Percentiles rank a stretch among this genome's conserved stretches.
Conservation (phyloP, 495 filamentous ascomycete species). For the Podospora anserina region DNA sequence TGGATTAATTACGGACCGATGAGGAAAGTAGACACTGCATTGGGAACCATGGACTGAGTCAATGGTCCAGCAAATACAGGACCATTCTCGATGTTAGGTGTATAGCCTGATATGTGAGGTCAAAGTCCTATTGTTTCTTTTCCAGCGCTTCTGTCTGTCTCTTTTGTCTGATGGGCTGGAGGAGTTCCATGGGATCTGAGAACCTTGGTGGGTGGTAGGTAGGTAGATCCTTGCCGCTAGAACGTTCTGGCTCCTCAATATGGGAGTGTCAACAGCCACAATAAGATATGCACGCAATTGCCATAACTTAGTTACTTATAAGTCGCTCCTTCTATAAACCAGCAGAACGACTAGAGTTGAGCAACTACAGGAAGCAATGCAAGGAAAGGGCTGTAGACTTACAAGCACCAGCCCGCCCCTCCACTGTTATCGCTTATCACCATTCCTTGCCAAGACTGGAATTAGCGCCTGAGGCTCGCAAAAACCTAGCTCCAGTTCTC, state of each 20-base stretch:
- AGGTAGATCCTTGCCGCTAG: no score
- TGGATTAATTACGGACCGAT: not conserved
- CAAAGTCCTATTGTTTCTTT: not conserved
- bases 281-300: no score
- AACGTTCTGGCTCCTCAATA: no score
- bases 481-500: conserved; percentile 15
- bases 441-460: not conserved
- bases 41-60: not conserved
- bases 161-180: not conserved
- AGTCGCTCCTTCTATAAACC: no score
- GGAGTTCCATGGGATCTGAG: not conserved
- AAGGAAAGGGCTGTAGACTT: not conserved
- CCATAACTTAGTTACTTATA: no score
- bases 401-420: not conserved
- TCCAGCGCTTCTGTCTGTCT: not conserved
- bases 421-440: conserved; percentile 11
- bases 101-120: not conserved
- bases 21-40: not conserved
- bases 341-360: no score
- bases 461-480: conserved; percentile 14
- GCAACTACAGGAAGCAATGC: not conserved
- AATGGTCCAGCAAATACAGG: not conserved
- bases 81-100: not conserved
- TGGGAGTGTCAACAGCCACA: no score
- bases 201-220: no score